Conservation (phyloP, 139 green algal species). For the Chlorella sp. region DNA sequence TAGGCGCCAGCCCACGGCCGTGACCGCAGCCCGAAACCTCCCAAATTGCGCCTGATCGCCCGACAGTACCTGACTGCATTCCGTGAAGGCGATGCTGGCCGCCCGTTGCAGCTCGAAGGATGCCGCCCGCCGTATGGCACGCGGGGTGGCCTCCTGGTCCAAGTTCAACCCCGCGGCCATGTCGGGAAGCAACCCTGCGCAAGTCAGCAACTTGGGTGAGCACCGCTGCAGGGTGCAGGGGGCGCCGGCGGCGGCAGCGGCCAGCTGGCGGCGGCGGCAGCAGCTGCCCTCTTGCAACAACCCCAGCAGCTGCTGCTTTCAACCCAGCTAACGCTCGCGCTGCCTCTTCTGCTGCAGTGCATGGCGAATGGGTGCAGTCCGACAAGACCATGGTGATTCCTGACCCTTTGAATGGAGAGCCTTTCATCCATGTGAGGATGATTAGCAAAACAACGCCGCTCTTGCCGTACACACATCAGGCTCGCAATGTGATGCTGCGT, state of each 20-base stretch:
- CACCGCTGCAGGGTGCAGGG: background rate
- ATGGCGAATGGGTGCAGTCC: slow-evolving; percentile 68
- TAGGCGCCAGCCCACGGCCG: no score
- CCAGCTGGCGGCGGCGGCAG: background rate
- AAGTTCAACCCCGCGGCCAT: slow-evolving; percentile 68
- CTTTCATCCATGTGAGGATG: slow-evolving; percentile 66
- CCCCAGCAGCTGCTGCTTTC: no score
- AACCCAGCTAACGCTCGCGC: background rate
- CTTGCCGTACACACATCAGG: no score
- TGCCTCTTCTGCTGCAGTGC: slow-evolving; percentile 60
- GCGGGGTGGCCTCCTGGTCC: slow-evolving; percentile 58
- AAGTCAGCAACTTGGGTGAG: slow-evolving; percentile 72
- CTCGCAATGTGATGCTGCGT: no score
- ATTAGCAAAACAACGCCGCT: no score
- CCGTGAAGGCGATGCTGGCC: background rate
- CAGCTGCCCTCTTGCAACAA: no score
- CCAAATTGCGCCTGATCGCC: no score
- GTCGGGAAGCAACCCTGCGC: slow-evolving; percentile 56
- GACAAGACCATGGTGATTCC: slow-evolving; percentile 64
- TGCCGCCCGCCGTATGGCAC: background rate
- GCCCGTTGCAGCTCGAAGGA: background rate
- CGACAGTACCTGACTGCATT: no score
- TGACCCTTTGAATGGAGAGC: slow-evolving; percentile 85
- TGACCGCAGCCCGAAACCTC: no score
- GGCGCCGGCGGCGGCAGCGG: no score